Percentiles rank a stretch among this genome's conserved stretches.
These are phyloP conservation scores for Rubroshorea leprosula DNA, from an alignment of 345 rosid species.

Conservation along the genomic window DNA sequence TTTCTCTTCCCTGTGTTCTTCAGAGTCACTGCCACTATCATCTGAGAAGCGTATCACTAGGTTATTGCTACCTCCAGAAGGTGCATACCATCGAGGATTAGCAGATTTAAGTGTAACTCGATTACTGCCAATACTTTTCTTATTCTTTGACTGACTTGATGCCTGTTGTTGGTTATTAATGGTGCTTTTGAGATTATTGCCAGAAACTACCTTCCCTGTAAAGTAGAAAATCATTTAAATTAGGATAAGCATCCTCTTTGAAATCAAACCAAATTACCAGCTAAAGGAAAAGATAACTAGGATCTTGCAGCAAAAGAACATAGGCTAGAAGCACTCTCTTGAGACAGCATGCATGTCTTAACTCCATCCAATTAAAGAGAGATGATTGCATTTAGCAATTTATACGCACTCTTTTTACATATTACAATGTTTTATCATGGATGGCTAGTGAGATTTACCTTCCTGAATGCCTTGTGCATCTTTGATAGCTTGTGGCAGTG, in stretches of 20 bases:
- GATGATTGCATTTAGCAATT: neutral
- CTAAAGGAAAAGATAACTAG: neutral
- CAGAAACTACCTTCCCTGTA: conserved; percentile 36
- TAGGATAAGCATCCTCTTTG: neutral
- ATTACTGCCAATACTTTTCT: conserved; percentile 38
- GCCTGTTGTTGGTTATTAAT: conserved; percentile 19
- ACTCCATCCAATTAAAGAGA: neutral
- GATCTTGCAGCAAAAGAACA: neutral
- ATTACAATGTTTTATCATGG: neutral
- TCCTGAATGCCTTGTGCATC: conserved; percentile 29
- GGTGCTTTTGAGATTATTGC: conserved; percentile 23
- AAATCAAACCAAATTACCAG: neutral
- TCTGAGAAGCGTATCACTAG: conserved; percentile 90
- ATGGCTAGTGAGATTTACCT: conserved; percentile 25
- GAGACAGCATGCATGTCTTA: neutral
- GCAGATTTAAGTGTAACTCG: conserved; percentile 31
- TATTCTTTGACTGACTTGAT: conserved; percentile 31
- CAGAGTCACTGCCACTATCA: conserved; percentile 77
- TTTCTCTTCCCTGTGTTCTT: conserved; percentile 27
- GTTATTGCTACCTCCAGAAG: conserved; percentile 36
- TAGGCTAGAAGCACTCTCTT: neutral
- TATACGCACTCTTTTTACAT: neutral
- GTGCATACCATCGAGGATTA: conserved; percentile 34
- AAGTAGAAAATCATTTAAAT: conserved; percentile 11
- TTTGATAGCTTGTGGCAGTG: conserved; percentile 23